phyloP scores from a whole-genome alignment of 805 yeast genomes.

The Kodamaea kakaduensis region DNA sequence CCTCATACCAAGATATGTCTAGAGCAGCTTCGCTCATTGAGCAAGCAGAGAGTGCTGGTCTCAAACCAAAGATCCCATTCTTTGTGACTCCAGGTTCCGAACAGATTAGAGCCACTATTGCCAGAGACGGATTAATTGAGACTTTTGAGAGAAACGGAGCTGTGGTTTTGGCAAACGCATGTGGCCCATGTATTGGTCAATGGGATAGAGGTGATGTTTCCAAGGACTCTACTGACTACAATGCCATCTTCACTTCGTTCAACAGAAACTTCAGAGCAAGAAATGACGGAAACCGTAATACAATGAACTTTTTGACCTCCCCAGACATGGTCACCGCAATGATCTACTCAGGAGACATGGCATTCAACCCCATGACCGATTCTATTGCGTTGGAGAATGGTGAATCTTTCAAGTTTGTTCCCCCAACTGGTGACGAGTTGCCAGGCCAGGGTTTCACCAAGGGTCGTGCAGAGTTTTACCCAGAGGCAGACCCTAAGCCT shows the following conservation, averaged over 20 bases:
- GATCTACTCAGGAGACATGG: slow-evolving; percentile 90
- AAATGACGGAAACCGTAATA: slow-evolving; percentile 96
- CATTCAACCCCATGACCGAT: slow-evolving; percentile 89
- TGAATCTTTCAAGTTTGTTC: slow-evolving; percentile 66
- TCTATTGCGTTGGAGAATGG: slow-evolving; percentile 70
- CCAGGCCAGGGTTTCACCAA: slow-evolving; percentile 73
- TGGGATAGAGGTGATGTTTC: slow-evolving; percentile 91
- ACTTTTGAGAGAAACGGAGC: slow-evolving; percentile 92
- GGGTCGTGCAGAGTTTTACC: slow-evolving; percentile 75
- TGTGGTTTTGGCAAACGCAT: slow-evolving; percentile 91
- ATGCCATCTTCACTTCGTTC: slow-evolving; percentile 94
- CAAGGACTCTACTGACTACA: slow-evolving; percentile 59
- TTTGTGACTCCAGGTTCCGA: slow-evolving; percentile 98
- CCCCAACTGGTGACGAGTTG: slow-evolving; percentile 81
- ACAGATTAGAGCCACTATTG: slow-evolving; percentile 97
- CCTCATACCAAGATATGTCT: slow-evolving; percentile 97
- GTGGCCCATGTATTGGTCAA: slow-evolving; percentile 99
- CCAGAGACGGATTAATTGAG: slow-evolving; percentile 87
- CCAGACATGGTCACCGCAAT: slow-evolving; percentile 97
- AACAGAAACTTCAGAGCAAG: slow-evolving; percentile 97
- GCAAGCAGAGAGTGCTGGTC: slow-evolving; percentile 88
- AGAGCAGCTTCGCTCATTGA: slow-evolving; percentile 89
- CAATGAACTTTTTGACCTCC: slow-evolving; percentile 97
- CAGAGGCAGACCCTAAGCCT: slow-evolving; percentile 64
- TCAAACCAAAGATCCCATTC: slow-evolving; percentile 84